Conservation (phyloP, 352 stramenopile genomes). For the Pythium angustatum region DNA sequence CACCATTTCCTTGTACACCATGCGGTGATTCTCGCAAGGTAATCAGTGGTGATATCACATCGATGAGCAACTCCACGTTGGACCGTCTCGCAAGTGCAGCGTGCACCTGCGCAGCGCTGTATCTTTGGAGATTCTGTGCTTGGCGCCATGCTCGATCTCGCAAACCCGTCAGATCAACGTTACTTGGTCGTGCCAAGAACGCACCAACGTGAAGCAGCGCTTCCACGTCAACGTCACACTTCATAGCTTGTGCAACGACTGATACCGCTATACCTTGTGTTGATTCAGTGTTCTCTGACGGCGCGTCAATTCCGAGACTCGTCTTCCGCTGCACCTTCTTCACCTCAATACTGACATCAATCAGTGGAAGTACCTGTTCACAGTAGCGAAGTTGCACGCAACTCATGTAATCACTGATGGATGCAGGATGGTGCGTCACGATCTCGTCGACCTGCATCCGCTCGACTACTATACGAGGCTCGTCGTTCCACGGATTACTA, state of each 20-base stretch:
- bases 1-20: background rate
- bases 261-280: constrained; percentile 50
- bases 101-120: constrained; percentile 72
- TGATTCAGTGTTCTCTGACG: constrained; percentile 1
- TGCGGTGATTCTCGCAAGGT: constrained; percentile 62
- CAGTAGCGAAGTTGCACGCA: constrained; percentile 69
- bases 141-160: constrained; percentile 71
- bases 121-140: constrained; percentile 75
- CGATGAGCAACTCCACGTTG: constrained; percentile 70
- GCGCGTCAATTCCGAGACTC: constrained; percentile 7
- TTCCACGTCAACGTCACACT: constrained; percentile 75
- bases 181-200: constrained; percentile 72
- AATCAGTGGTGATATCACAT: constrained; percentile 81
- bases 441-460: constrained; percentile 79
- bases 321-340: constrained; percentile 20
- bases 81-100: constrained; percentile 69
- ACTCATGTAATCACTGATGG: constrained; percentile 68
- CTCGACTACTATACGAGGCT: constrained; percentile 45
- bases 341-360: constrained; percentile 66
- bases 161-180: constrained; percentile 76
- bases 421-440: constrained; percentile 58
- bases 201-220: constrained; percentile 65
- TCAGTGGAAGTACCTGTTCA: constrained; percentile 64
- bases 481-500: background rate
- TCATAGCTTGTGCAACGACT: constrained; percentile 80